Evolutionary conservation across 1,139 yeast genomes (phyloP), one percentile per base, ranked within the genome.

Genomic region (Yamadazyma buinensis): DNA sequence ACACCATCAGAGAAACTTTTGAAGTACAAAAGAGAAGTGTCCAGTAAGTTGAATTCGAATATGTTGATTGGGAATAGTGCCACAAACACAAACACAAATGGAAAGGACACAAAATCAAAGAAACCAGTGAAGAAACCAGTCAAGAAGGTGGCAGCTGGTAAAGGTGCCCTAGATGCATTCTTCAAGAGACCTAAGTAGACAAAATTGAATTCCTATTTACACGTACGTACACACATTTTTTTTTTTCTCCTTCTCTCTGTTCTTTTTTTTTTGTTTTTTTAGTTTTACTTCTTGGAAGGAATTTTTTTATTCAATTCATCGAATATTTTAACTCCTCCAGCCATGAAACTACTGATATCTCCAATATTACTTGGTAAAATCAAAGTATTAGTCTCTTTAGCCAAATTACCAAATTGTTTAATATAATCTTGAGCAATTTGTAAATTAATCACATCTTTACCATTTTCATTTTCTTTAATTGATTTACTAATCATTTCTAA

Each of bases 401-500:
- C 95, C 54, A 85, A 67, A 46, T 84, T 80, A 33, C 86, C 84
- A 54, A 85, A 85, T 31, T 90, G 86, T 39, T 79, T 84, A 40
- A 85, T 85, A 55, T 85, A 85, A 51, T 82, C 84, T 54, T 84
- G 92, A 15, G 95, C 95, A 31, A 86, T 80, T 56, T 81, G 88
- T 45, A 86, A 69, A 23, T 80, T 67, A 27, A 85, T 87, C 4
- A 95, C 95, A 33, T 82, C 83, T 38, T 64, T 64, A 30, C 94
- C 92, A 40, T 83, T 84, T 7, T 84, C 81, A 15, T 86, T 76
- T 33, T 72, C 70, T 37, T 71, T 59, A 47, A 85, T 83, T 19
- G 94, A 87, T 32, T 66, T 55, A 15, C 95, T 86, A 37, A 85
- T 66, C 39, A 66, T 61, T 44, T 67, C 68, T 44, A 86, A 73